Percentiles rank a stretch among this genome's conserved stretches.
phyloP scores from a whole-genome alignment of 2,329 filamentous ascomycete species.

The Stylonectria norvegica region DNA sequence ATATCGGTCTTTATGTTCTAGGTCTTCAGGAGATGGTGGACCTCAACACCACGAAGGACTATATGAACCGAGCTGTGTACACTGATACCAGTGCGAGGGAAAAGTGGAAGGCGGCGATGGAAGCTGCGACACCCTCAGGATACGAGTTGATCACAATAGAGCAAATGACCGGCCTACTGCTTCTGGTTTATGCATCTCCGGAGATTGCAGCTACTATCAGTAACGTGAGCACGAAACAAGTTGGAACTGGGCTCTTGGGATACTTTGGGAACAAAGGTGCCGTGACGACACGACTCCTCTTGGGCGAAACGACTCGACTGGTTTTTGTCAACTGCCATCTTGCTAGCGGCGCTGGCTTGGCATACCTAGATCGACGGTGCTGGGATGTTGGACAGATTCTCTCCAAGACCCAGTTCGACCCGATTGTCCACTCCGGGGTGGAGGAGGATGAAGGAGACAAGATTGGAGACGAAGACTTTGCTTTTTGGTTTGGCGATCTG shows the following conservation, averaged over 20 bases:
- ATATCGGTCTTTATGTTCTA: slow-evolving; percentile 86
- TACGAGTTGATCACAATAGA: slow-evolving; percentile 76
- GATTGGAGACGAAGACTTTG: slow-evolving; percentile 88
- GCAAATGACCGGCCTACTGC: slow-evolving; percentile 79
- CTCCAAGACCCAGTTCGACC: slow-evolving; percentile 72
- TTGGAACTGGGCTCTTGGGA: slow-evolving; percentile 86
- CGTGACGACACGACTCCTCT: slow-evolving; percentile 72
- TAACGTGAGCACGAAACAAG: slow-evolving; percentile 75
- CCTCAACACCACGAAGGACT: slow-evolving; percentile 74
- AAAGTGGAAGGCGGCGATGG: slow-evolving; percentile 77
- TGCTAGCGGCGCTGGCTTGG: slow-evolving; percentile 77
- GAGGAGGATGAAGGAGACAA: slow-evolving; percentile 62
- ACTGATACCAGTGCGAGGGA: slow-evolving; percentile 67
- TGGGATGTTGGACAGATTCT: slow-evolving; percentile 85
- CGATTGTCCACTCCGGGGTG: slow-evolving; percentile 64
- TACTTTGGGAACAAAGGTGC: slow-evolving; percentile 97
- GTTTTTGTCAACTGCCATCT: slow-evolving; percentile 92
- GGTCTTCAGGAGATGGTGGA: slow-evolving; percentile 92
- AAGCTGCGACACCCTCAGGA: slow-evolving; percentile 68
- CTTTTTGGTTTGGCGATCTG: slow-evolving; percentile 94
- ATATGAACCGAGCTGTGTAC: slow-evolving; percentile 64
- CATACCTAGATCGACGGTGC: slow-evolving; percentile 75
- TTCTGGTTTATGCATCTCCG: slow-evolving; percentile 82
- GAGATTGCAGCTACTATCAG: slow-evolving; percentile 70
- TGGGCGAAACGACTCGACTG: slow-evolving; percentile 85